Percentiles rank a stretch among this genome's conserved stretches.
Evolutionary conservation across 1,139 yeast genomes (phyloP).

Genomic region (Suhomyces atakaporum): DNA sequence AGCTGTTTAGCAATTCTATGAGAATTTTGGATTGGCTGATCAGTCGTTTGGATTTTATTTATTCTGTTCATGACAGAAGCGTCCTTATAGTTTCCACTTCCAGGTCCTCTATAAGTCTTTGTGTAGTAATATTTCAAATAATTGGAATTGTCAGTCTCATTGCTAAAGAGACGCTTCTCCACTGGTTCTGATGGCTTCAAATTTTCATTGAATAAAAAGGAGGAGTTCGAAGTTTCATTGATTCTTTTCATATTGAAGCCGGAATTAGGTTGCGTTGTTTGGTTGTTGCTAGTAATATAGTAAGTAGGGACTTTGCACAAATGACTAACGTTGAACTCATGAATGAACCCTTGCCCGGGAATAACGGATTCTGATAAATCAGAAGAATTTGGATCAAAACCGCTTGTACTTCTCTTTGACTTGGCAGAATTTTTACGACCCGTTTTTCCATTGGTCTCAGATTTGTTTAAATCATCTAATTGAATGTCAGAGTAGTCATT

Average conservation of each 20-base stretch:
- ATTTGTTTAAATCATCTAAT: constrained; percentile 18
- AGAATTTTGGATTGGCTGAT: constrained; percentile 18
- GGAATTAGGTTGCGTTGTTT: constrained; percentile 7
- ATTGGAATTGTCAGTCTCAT: constrained; percentile 38
- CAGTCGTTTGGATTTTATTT: constrained; percentile 32
- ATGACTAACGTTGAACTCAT: constrained; percentile 44
- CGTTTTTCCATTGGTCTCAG: constrained; percentile 9
- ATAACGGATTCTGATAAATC: constrained; percentile 44
- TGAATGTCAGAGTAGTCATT: constrained; percentile 32
- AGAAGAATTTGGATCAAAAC: constrained; percentile 41
- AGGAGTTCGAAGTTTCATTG: constrained; percentile 24
- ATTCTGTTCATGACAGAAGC: constrained; percentile 45
- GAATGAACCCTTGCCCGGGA: constrained; percentile 51
- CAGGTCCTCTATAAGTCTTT: constrained; percentile 47
- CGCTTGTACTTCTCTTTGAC: constrained; percentile 33
- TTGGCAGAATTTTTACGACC: constrained; percentile 34
- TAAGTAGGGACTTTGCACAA: constrained; percentile 49
- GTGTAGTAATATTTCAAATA: constrained; percentile 44
- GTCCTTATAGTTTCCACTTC: constrained; percentile 51
- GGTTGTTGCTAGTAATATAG: constrained; percentile 34
- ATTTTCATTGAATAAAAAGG: constrained; percentile 27
- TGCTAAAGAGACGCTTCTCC: constrained; percentile 38
- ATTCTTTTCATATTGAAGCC: constrained; percentile 20
- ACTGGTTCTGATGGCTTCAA: constrained; percentile 36
- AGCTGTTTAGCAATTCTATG: constrained; percentile 16